A percentile compares a stretch with the other conserved stretches of the same genome.
Evolutionary conservation across 2,329 filamentous ascomycete genomes (phyloP).

Genomic region (Metarhizium sp.): DNA sequence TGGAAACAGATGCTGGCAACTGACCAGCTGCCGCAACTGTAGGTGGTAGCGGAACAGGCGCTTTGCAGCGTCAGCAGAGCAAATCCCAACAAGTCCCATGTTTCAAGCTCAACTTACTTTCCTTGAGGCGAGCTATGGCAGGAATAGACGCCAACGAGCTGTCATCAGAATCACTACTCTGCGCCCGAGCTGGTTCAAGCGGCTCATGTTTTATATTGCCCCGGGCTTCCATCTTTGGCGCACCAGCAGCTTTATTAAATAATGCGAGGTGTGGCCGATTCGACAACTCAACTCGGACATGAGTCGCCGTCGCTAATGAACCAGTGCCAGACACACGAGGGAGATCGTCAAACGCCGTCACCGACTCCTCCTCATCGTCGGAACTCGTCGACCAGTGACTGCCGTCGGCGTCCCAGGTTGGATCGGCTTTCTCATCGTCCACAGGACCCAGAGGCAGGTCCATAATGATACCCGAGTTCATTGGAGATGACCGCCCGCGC

Average conservation of each 20-base stretch:
- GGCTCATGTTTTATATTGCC: background rate
- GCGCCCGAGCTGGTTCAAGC: background rate
- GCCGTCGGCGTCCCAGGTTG: background rate
- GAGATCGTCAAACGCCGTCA: background rate
- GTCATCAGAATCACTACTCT: background rate
- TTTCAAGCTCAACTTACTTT: background rate
- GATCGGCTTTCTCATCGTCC: background rate
- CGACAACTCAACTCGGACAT: background rate
- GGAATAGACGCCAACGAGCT: background rate
- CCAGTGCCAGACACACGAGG: background rate
- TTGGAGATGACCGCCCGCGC: background rate
- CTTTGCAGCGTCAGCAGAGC: background rate
- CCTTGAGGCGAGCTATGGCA: background rate
- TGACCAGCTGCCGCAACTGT: background rate
- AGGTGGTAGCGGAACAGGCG: conserved; percentile 2
- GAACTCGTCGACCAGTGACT: background rate
- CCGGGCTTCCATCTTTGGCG: background rate
- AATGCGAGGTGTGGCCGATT: background rate
- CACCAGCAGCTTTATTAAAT: background rate
- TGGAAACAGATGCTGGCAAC: background rate
- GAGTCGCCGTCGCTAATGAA: background rate
- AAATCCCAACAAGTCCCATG: background rate
- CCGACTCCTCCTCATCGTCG: background rate
- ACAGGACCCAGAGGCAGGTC: background rate
- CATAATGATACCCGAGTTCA: background rate